Conservation (phyloP, 1,139 yeast genomes). For the Debaryomyces coudertii region DNA sequence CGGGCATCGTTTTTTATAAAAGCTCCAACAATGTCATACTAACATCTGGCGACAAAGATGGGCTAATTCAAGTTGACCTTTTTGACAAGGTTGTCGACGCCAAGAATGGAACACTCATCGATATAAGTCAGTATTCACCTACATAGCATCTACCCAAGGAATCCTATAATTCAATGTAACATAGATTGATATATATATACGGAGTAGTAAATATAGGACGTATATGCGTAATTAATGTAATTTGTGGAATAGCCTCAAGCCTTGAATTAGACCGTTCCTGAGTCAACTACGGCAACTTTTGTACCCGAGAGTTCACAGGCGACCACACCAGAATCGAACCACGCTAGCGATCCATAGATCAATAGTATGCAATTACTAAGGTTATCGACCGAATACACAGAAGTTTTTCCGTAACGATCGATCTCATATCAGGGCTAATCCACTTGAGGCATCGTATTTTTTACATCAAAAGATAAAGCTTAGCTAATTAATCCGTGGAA, state of each 20-base stretch:
- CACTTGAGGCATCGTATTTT: too few relatives aligned
- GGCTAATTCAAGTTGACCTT: slow-evolving; percentile 49
- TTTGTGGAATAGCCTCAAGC: too few relatives aligned
- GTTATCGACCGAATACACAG: too few relatives aligned
- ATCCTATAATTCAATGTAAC: not conserved
- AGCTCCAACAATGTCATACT: slow-evolving; percentile 78
- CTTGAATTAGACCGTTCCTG: too few relatives aligned
- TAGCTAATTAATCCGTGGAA: too few relatives aligned
- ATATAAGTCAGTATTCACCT: not conserved
- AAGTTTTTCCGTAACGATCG: too few relatives aligned
- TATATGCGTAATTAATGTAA: too few relatives aligned
- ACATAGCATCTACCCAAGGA: not conserved
- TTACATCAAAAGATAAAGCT: too few relatives aligned
- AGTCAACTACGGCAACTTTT: not conserved
- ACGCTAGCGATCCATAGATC: too few relatives aligned
- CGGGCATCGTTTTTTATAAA: slow-evolving; percentile 58
- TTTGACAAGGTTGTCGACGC: slow-evolving; percentile 43
- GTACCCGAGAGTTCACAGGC: not conserved
- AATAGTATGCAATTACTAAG: too few relatives aligned
- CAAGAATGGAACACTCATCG: slow-evolving; percentile 13
- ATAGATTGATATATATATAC: not conserved
- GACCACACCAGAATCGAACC: not conserved
- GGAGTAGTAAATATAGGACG: not conserved
- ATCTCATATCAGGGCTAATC: too few relatives aligned
- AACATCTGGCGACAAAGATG: slow-evolving; percentile 60